These are phyloP conservation scores for Taxawa tesnikishii DNA, from an alignment of 2,329 filamentous ascomycete species.

Conservation along the genomic window DNA sequence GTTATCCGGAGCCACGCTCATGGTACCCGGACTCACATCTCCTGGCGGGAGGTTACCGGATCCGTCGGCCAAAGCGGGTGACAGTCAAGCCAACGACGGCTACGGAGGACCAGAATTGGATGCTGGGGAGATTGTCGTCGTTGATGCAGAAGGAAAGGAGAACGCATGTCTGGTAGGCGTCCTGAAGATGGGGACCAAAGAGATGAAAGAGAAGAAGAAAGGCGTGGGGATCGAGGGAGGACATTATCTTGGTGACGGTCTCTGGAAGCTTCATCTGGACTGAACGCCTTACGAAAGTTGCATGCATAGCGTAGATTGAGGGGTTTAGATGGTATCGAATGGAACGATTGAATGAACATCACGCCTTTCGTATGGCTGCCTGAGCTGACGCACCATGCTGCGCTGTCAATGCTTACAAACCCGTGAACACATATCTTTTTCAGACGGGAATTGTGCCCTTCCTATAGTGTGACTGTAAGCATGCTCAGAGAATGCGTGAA, in stretches of 20 bases:
- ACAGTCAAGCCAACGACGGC: conserved; percentile 27
- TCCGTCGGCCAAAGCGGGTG: conserved; percentile 22
- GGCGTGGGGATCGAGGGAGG: conserved; percentile 87
- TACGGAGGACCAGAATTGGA: conserved; percentile 55
- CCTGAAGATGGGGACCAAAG: conserved; percentile 72
- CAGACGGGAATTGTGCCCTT: too few relatives aligned
- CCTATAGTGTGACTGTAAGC: too few relatives aligned
- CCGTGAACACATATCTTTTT: too few relatives aligned
- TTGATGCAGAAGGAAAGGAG: conserved; percentile 87
- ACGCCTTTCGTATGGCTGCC: too few relatives aligned
- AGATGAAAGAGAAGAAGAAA: conserved; percentile 90
- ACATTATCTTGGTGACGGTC: conserved; percentile 85
- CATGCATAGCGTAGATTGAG: too few relatives aligned
- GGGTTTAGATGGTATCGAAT: too few relatives aligned
- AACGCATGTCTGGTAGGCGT: conserved; percentile 81
- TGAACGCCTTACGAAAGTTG: too few relatives aligned
- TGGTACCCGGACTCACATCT: conserved; percentile 87
- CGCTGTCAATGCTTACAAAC: too few relatives aligned
- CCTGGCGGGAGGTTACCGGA: conserved; percentile 68
- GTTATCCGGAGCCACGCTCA: conserved; percentile 81
- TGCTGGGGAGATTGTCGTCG: conserved; percentile 73
- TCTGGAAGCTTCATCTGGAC: conserved; percentile 64
- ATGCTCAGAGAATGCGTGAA: too few relatives aligned
- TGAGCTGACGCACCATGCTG: too few relatives aligned
- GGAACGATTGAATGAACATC: too few relatives aligned